phyloP scores from a whole-genome alignment of 495 filamentous ascomycete species.

The Penicillium longicatenatum region DNA sequence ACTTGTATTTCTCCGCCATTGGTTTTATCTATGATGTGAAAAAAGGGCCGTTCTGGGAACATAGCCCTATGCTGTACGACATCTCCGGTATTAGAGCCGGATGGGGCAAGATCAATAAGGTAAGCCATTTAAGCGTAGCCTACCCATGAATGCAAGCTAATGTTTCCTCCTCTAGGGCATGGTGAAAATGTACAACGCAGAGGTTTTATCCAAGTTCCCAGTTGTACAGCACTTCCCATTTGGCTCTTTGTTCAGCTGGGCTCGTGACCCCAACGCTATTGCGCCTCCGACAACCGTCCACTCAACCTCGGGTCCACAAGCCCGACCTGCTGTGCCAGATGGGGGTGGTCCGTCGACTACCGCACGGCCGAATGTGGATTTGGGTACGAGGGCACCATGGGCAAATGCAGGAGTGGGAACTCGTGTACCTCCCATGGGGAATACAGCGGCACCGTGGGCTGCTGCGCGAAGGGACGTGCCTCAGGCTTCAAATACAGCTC shows the following conservation, averaged over 20 bases:
- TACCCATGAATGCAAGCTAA: not conserved
- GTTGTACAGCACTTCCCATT: slow-evolving; percentile 73
- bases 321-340: slow-evolving; percentile 34
- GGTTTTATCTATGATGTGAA: slow-evolving; percentile 99
- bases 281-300: slow-evolving; percentile 53
- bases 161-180: slow-evolving; percentile 50
- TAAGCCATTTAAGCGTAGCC: slow-evolving; percentile 26
- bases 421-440: slow-evolving; percentile 23
- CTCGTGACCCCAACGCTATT: slow-evolving; percentile 65
- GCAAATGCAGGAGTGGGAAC: slow-evolving; percentile 26
- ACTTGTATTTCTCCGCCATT: slow-evolving; percentile 98
- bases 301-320: slow-evolving; percentile 55
- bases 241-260: slow-evolving; percentile 83
- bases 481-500: slow-evolving; percentile 5
- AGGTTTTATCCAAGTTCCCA: slow-evolving; percentile 70
- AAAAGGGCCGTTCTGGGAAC: slow-evolving; percentile 96
- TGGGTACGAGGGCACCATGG: slow-evolving; percentile 53
- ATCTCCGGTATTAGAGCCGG: slow-evolving; percentile 87
- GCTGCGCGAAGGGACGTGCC: slow-evolving; percentile 22
- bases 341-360: slow-evolving; percentile 16
- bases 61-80: slow-evolving; percentile 93
- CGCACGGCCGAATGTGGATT: slow-evolving; percentile 23
- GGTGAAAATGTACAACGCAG: slow-evolving; percentile 74
- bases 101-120: slow-evolving; percentile 99
- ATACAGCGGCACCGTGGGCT: slow-evolving; percentile 50